Conservation (phyloP, 2,329 filamentous ascomycete genomes). For the Hypoxylon sp. region DNA sequence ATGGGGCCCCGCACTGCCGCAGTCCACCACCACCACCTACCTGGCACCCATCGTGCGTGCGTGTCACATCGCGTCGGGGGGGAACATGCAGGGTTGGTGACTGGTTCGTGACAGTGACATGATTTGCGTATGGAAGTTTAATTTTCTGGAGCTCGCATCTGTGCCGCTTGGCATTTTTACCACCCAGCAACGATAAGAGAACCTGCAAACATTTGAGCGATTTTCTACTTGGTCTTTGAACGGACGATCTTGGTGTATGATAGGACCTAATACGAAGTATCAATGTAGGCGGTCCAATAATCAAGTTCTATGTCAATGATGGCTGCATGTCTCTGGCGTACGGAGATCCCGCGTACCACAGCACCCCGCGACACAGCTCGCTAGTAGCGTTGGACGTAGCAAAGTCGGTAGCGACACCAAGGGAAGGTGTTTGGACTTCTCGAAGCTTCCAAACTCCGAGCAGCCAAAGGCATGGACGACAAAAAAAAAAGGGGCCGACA, state of each 20-base stretch:
- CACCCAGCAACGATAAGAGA: no score
- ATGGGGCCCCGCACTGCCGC: conserved; percentile 12
- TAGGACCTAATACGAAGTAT: neutral
- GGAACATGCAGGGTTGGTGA: conserved; percentile 20
- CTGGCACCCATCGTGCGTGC: conserved; percentile 5
- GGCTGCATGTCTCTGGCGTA: neutral
- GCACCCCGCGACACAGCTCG: neutral
- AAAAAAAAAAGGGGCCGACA: neutral
- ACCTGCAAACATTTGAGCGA: no score
- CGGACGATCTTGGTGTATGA: neutral
- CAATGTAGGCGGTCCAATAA: neutral
- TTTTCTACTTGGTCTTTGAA: no score
- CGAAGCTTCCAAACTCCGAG: neutral
- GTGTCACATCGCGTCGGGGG: conserved; percentile 33
- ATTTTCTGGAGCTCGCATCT: neutral
- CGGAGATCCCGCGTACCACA: neutral
- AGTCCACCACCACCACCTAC: no score
- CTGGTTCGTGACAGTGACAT: conserved; percentile 5
- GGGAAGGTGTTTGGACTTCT: neutral
- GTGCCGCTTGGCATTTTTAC: no score
- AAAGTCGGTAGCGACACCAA: neutral
- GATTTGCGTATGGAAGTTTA: conserved; percentile 6
- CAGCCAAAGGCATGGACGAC: no score
- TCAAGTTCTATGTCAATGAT: neutral
- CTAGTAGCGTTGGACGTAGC: neutral